Base-by-base conservation (phyloP, 116 monocot species). In the Thalassia testudinum region DNA sequence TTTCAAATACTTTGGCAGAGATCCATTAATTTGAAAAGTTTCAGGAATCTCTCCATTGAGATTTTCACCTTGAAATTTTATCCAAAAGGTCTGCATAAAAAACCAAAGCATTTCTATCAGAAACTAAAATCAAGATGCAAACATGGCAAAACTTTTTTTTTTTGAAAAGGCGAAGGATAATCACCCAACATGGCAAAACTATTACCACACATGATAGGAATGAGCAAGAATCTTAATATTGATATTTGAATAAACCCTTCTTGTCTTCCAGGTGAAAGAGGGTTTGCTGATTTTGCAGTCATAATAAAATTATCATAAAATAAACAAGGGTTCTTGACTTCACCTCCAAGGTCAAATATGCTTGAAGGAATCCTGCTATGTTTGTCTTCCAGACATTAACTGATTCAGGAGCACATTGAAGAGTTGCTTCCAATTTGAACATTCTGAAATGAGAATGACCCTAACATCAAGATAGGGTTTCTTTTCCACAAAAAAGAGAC, bases 271-370 rank as follows among this genome's bases (percentile, higher is more conserved):
- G n/a, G n/a, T n/a, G n/a, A n/a, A n/a, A n/a, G n/a, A n/a, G n/a
- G n/a, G n/a, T n/a, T n/a, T n/a, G n/a, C n/a, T n/a, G n/a, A n/a
- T n/a, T n/a, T n/a, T n/a, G n/a, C n/a, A n/a, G n/a, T n/a, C n/a
- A n/a, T n/a, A 37, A 27, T 21, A 43, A 21, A 6, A 20, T 2
- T 21, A 24, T 58, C 43, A 14, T 24, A 30, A 27, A 61, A 43
- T n/a, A 67, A 45, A 45, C 26, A 10, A 1, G 0, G 5, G 8
- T 61, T 43, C n/a, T 8, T 29, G 26, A 40, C 23, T 38, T 77
- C 27, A 91, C 90, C 90, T 91, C 86, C 76, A 91, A 78, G 30
- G 53, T 50, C 16, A 27, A 55, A 48, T 76, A 82, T 21, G 60
- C 25, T 17, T 34, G 50, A 15, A 77, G 57, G 69, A 91, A 77